Conservation (phyloP, 352 stramenopile species). For the Paralagenidium karlingii region DNA sequence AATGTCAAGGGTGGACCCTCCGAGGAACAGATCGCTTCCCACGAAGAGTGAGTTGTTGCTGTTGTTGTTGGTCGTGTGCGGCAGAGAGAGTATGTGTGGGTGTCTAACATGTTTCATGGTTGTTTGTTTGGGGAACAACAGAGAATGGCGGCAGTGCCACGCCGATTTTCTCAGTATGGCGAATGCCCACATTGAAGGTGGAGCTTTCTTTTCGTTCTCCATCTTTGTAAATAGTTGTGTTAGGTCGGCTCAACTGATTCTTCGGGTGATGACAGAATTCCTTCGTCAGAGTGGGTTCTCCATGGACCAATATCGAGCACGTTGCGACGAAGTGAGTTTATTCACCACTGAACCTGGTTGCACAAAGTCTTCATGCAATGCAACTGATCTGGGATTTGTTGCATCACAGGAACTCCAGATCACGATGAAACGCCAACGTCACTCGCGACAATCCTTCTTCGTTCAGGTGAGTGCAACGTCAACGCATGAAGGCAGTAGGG, state of each 20-base stretch:
- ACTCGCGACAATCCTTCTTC: conserved; percentile 68
- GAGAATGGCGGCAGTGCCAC: conserved; percentile 54
- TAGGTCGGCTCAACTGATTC: too few species aligned
- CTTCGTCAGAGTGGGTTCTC: conserved; percentile 38
- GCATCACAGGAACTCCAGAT: conserved; percentile 43
- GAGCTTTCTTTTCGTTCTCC: neutral
- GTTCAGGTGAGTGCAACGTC: too few species aligned
- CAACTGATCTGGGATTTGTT: too few species aligned
- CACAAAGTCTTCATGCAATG: neutral
- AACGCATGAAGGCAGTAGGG: too few species aligned
- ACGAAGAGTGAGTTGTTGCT: conserved; percentile 26
- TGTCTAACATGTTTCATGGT: neutral
- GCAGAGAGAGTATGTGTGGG: neutral
- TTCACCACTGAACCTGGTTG: neutral
- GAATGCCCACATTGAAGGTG: conserved; percentile 50
- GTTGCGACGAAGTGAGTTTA: conserved; percentile 40
- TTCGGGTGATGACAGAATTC: conserved; percentile 35
- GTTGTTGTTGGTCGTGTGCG: neutral
- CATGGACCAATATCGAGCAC: conserved; percentile 55
- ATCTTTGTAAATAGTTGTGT: neutral
- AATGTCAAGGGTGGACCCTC: conserved; percentile 44
- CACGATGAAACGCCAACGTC: conserved; percentile 56
- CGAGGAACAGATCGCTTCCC: conserved; percentile 35
- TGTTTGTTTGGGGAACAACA: conserved; percentile 3
- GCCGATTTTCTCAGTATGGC: conserved; percentile 52